Conservation (phyloP, 2,329 filamentous ascomycete genomes). For the Aspergillus floridensis region DNA sequence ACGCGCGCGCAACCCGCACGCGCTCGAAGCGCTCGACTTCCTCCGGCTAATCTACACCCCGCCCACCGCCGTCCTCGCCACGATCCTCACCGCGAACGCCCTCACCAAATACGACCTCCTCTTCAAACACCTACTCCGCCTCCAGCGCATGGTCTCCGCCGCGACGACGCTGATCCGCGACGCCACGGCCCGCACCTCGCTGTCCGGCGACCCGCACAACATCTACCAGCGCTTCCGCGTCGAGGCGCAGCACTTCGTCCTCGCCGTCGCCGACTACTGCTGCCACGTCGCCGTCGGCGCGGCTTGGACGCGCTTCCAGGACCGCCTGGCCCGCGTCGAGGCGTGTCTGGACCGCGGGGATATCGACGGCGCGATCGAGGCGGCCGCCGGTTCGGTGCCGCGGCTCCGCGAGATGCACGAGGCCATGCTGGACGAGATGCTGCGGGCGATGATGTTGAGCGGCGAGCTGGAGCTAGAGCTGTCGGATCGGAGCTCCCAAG, state of each 20-base stretch:
- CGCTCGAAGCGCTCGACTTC: conserved; percentile 89
- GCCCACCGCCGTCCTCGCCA: conserved; percentile 64
- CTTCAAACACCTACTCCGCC: conserved; percentile 74
- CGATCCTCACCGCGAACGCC: conserved; percentile 68
- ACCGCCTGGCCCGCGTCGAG: conserved; percentile 64
- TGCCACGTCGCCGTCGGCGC: conserved; percentile 72
- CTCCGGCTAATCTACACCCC: conserved; percentile 81
- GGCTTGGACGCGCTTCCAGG: conserved; percentile 70
- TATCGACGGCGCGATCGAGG: conserved; percentile 46
- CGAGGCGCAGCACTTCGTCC: conserved; percentile 78
- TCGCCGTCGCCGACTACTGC: conserved; percentile 70
- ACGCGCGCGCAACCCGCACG: conserved; percentile 76
- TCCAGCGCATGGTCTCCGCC: conserved; percentile 76
- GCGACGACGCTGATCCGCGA: conserved; percentile 64
- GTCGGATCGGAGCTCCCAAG: conserved; percentile 60
- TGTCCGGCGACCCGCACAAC: conserved; percentile 39
- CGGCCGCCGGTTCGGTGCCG: conserved; percentile 60
- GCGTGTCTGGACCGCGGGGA: conserved; percentile 51
- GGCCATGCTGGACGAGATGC: conserved; percentile 69
- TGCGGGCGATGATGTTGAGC: conserved; percentile 69
- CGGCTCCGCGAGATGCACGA: conserved; percentile 69
- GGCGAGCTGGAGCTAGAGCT: conserved; percentile 28
- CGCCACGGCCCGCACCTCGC: conserved; percentile 41
- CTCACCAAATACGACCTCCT: conserved; percentile 80
- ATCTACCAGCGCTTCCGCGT: conserved; percentile 62